phyloP scores from a whole-genome alignment of 108 stramenopile species.

The Skeletonema marinoi region DNA sequence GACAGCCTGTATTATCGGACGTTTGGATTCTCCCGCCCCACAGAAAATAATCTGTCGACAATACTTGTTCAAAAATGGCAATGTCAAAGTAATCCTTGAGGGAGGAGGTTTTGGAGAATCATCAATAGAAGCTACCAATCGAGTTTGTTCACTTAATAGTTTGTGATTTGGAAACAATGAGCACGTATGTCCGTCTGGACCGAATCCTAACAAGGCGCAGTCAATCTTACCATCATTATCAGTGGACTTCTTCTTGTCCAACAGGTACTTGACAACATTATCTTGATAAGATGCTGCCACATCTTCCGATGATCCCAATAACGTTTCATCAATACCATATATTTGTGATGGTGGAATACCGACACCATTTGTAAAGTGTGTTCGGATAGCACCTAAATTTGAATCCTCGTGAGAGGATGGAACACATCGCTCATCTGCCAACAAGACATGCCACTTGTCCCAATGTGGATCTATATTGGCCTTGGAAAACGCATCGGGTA shows the following conservation, averaged over 20 bases:
- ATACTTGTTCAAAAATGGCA: constrained; percentile 69
- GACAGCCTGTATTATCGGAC: constrained; percentile 57
- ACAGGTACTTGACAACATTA: constrained; percentile 28
- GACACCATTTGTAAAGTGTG: constrained; percentile 47
- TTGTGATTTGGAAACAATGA: constrained; percentile 92
- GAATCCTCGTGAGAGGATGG: constrained; percentile 74
- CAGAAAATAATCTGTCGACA: constrained; percentile 79
- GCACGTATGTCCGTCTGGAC: constrained; percentile 97
- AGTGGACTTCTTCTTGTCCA: constrained; percentile 11
- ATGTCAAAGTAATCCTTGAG: constrained; percentile 91
- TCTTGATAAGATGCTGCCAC: constrained; percentile 70
- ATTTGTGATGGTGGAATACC: constrained; percentile 65
- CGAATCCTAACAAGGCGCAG: constrained; percentile 93
- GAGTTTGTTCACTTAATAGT: constrained; percentile 63
- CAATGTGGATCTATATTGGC: constrained; percentile 56
- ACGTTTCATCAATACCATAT: constrained; percentile 68
- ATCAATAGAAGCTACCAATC: constrained; percentile 78
- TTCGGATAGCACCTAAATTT: constrained; percentile 70
- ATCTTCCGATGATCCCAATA: constrained; percentile 39
- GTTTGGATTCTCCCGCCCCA: constrained; percentile 79
- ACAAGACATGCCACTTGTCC: constrained; percentile 82
- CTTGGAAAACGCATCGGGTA: constrained; percentile 50
- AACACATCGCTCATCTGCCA: constrained; percentile 97
- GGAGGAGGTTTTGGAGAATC: constrained; percentile 98
- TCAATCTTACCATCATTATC: constrained; percentile 67